Percentiles rank a stretch among this genome's conserved stretches.
Conservation (phyloP, 306 rosid genomes). For the Lathyrus tuberosus region DNA sequence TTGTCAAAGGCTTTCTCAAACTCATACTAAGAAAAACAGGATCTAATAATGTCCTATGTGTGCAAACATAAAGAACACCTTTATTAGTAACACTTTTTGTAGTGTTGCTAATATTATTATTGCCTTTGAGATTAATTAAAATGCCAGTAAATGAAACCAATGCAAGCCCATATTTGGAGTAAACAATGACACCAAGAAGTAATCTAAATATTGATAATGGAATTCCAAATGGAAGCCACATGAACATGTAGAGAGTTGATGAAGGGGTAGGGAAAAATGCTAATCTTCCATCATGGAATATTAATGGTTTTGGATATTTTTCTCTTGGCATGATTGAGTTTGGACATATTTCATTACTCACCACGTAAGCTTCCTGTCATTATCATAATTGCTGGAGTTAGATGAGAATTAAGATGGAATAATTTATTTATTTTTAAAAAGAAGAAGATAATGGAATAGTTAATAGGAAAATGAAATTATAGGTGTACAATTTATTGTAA, state of each 20-base stretch:
- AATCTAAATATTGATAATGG: slow-evolving; percentile 53
- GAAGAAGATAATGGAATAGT: no score
- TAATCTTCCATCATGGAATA: slow-evolving; percentile 82
- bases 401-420: neutral
- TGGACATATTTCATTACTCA: slow-evolving; percentile 10
- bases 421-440: neutral
- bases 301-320: slow-evolving; percentile 68
- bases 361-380: slow-evolving; percentile 41
- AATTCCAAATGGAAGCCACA: slow-evolving; percentile 55
- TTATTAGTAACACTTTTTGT: slow-evolving; percentile 24
- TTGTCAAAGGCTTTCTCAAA: slow-evolving; percentile 60
- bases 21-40: slow-evolving; percentile 67
- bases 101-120: neutral
- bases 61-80: slow-evolving; percentile 76
- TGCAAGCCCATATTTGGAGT: neutral
- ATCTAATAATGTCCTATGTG: slow-evolving; percentile 76
- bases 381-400: neutral
- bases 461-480: no score
- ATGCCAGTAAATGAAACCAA: slow-evolving; percentile 13
- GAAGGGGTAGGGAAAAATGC: slow-evolving; percentile 79
- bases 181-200: slow-evolving; percentile 11
- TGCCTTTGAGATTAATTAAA: neutral
- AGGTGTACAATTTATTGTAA: no score
- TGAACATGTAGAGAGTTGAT: slow-evolving; percentile 68
- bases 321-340: slow-evolving; percentile 46